These are phyloP conservation scores for Rhizopogon vesiculosus DNA, from an alignment of 768 basidiomycete genomes.

Conservation along the genomic window DNA sequence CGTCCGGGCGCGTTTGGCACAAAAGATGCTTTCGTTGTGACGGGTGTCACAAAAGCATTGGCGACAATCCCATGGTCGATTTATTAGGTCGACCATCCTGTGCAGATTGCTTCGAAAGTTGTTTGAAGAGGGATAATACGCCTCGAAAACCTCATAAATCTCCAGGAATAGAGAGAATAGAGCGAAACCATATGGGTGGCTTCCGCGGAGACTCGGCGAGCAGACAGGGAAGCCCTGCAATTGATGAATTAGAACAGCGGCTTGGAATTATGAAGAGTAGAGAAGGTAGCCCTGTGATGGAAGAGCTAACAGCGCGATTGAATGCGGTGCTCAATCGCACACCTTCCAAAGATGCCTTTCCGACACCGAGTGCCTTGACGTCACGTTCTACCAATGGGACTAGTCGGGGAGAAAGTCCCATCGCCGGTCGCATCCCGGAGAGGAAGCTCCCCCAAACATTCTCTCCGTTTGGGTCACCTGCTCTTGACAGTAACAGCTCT, in stretches of 20 bases:
- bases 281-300: slow-evolving; percentile 50
- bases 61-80: slow-evolving; percentile 75
- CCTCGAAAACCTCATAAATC: slow-evolving; percentile 34
- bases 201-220: slow-evolving; percentile 37
- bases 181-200: slow-evolving; percentile 41
- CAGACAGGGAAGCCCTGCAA: slow-evolving; percentile 52
- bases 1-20: slow-evolving; percentile 71
- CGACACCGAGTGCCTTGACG: slow-evolving; percentile 16
- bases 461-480: slow-evolving; percentile 1
- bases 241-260: slow-evolving; percentile 61
- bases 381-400: slow-evolving; percentile 15
- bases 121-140: slow-evolving; percentile 52
- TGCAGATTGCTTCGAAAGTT: slow-evolving; percentile 74
- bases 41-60: slow-evolving; percentile 69
- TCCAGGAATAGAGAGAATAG: slow-evolving; percentile 19
- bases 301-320: slow-evolving; percentile 44
- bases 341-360: slow-evolving; percentile 21
- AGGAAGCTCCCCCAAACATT: slow-evolving; percentile 13
- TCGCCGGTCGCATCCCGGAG: slow-evolving; percentile 18
- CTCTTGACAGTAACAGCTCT: slow-evolving; percentile 3
- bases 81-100: slow-evolving; percentile 79
- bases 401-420: slow-evolving; percentile 15
- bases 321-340: slow-evolving; percentile 35
- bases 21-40: slow-evolving; percentile 75
- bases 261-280: slow-evolving; percentile 51